phyloP scores from a whole-genome alignment of 2,329 filamentous ascomycete species.

The Alternaria rosae region DNA sequence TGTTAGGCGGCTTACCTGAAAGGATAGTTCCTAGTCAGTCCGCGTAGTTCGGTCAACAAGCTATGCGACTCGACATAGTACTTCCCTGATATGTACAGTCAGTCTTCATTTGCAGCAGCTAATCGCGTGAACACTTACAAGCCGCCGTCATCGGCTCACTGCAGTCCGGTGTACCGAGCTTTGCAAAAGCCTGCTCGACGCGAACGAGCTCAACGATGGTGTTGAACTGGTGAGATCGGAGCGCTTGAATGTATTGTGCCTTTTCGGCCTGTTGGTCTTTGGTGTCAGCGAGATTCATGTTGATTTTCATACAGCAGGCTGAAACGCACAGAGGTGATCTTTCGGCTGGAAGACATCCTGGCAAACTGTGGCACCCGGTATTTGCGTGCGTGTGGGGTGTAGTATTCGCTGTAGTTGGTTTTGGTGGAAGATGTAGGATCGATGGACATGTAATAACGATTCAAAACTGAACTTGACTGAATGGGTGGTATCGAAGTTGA shows the following conservation, averaged over 20 bases:
- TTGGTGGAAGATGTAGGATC: slow-evolving; percentile 29
- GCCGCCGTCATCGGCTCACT: slow-evolving; percentile 73
- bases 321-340: slow-evolving; percentile 35
- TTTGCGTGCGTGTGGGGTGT: slow-evolving; percentile 33
- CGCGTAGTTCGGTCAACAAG: slow-evolving; percentile 72
- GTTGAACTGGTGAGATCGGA: slow-evolving; percentile 73
- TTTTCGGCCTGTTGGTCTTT: slow-evolving; percentile 52
- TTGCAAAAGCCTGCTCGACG: slow-evolving; percentile 71
- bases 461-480: slow-evolving; percentile 7
- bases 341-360: slow-evolving; percentile 36
- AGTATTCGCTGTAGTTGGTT: slow-evolving; percentile 32
- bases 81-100: slow-evolving; percentile 50
- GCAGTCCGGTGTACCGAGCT: slow-evolving; percentile 65
- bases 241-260: slow-evolving; percentile 67
- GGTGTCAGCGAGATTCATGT: not conserved
- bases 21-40: slow-evolving; percentile 71
- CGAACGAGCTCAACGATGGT: slow-evolving; percentile 75
- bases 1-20: slow-evolving; percentile 55
- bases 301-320: not conserved
- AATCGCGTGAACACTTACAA: slow-evolving; percentile 52
- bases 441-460: slow-evolving; percentile 28
- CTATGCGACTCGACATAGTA: slow-evolving; percentile 76
- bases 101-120: not conserved
- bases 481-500: slow-evolving; percentile 14
- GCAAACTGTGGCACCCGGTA: slow-evolving; percentile 33